Evolutionary conservation across 2,329 filamentous ascomycete genomes (phyloP).

Genomic region (Fusarium albosuccineum): DNA sequence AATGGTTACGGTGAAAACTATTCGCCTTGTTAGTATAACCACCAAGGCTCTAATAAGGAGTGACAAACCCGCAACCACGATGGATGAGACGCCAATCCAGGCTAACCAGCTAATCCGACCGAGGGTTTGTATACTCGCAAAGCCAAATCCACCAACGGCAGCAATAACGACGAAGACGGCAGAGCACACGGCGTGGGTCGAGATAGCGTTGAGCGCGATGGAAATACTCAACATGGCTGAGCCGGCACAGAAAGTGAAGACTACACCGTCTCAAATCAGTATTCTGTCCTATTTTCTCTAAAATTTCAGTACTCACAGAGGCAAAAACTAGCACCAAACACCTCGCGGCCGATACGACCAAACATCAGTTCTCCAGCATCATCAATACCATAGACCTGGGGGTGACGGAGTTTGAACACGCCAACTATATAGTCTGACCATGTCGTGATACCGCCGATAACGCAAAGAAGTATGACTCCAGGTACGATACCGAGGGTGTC

Average conservation of each 20-base stretch:
- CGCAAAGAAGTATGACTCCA: background rate
- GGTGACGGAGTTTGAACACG: background rate
- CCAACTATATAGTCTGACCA: constrained; percentile 1
- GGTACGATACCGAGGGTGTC: background rate
- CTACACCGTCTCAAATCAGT: background rate
- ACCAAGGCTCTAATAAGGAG: no score
- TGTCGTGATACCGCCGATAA: background rate
- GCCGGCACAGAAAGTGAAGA: background rate
- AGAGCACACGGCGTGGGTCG: background rate
- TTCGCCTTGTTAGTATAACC: no score
- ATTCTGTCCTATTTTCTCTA: background rate
- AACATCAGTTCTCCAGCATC: background rate
- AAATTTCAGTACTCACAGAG: background rate
- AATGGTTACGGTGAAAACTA: no score
- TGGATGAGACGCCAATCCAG: no score
- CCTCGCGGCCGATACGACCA: background rate
- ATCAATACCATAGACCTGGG: background rate
- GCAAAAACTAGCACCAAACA: background rate
- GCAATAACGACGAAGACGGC: background rate
- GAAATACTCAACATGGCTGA: constrained; percentile 1
- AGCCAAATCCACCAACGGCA: background rate
- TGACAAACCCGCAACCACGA: no score
- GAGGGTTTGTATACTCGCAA: background rate
- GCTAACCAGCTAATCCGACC: background rate
- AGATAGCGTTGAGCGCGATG: background rate